Base-by-base conservation (phyloP, 495 filamentous ascomycete species). In the Trichocladium uniseriatum region DNA sequence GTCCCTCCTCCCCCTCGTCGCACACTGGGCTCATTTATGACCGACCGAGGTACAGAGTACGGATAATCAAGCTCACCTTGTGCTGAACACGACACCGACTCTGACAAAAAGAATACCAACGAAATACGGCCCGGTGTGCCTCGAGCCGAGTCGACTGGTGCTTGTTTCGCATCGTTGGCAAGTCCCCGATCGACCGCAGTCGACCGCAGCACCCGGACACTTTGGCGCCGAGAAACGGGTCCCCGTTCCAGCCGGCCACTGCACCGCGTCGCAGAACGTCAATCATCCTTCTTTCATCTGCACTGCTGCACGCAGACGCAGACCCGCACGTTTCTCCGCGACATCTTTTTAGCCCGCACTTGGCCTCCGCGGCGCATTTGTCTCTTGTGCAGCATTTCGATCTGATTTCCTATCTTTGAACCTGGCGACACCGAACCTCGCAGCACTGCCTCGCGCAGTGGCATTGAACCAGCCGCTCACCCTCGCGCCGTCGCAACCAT, bases 401-500 rank as follows among this genome's bases (percentile, higher is more conserved):
- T 18, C 41, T 36, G 41, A 24, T 29, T 28, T n/a, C n/a, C n/a
- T 15, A 38, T 42, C 42, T 24, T 31, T 45, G 40, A 40, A 42
- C 48, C 46, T 54, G 52, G 52, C 52, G 47, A 43, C 45, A 24
- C 39, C 52, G 44, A 49, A 44, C 9, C 47, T 27, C 37, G 27
- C 15, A 37, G 43, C 36, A 36, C 49, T 47, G 47, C 48, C 46
- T 35, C 52, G 38, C 53, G 48, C 51, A 38, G 50, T 50, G 56
- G 53, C 51, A 40, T 51, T 43, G 38, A 44, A n/a, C 36, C 53
- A 49, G 51, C 37, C 49, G 52, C 49, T 51, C 51, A 31, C 54
- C 54, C 19, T 34, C 48, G 42, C 49, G 41, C 54, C 51, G 54
- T 58, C 57, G 48, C 59, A 60, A 42, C 52, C 61, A 64, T 64